Base-by-base conservation (phyloP, 148 eudicot genomes). In the Vaccinium myrtillus region DNA sequence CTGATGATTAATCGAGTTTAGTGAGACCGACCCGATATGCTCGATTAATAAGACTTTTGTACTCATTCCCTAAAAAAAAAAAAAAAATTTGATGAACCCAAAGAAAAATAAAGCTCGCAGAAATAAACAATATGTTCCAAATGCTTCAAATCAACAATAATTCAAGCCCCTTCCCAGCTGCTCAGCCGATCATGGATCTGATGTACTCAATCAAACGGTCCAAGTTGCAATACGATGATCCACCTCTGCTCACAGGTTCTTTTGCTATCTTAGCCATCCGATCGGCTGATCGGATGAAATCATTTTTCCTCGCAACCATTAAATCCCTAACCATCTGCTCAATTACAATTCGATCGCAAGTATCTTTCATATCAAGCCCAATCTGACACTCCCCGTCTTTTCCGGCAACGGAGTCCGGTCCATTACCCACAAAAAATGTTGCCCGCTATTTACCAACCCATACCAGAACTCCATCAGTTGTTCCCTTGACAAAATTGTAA, bases 321-420 rank as follows among this genome's bases (percentile, higher is more conserved):
- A 88, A 2, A 51, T 86, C 83, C 5, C 49, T 83, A 9, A 88
- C 48, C 79, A 65, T 77, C 76, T 70, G 83, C 80, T 86, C 86
- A 2, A 86, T 16, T 1, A 51, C 10, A 3, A 10, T 15, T 25
- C 88, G 53, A 36, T 87, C 89, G 78, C 83, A 82, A 18, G 73
- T 87, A 58, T 87, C 84, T 49, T 87, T 87, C 84, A 85, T 88
- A 23, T 88, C 87, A 21, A 88, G 39, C 8, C 87, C 87, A 56
- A 85, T 67, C 15, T 25, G 70, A 77, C 48, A 9, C 19, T 77
- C 79, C n/a, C 10, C 61, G 14, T 78, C 76, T 4, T 54, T 53
- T n/a, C 82, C 61, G 73, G 21, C 0, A 2, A 63, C 1, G 5
- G 83, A 46, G 75, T 23, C 14, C 15, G 56, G 54, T 21, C 83